Conservation (phyloP, 2,329 filamentous ascomycete genomes). For the Paracoccidioides brasiliensis region DNA sequence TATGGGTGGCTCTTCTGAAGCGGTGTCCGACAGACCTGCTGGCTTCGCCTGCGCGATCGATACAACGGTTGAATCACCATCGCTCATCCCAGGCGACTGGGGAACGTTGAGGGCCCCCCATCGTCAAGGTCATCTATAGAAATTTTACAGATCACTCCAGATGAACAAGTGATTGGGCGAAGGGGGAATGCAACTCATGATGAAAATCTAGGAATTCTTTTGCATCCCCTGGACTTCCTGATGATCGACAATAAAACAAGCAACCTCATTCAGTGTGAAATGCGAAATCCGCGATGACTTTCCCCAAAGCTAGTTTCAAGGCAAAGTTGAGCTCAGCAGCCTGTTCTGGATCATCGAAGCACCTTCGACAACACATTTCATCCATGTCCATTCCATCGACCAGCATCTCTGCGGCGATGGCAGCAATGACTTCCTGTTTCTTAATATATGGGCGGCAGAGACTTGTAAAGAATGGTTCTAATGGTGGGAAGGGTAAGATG, state of each 20-base stretch:
- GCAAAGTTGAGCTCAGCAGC: constrained; percentile 9
- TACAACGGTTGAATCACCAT: too few species aligned
- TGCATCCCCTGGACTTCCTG: constrained; percentile 11
- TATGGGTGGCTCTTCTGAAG: too few species aligned
- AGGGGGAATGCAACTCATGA: too few species aligned
- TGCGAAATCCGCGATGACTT: constrained; percentile 15
- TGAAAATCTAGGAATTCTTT: constrained; percentile 14
- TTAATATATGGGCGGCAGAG: constrained; percentile 13
- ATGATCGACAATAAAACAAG: constrained; percentile 15
- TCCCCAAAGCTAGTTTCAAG: constrained; percentile 7
- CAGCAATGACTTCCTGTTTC: constrained; percentile 13
- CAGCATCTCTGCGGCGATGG: constrained; percentile 18
- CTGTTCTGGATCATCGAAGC: constrained; percentile 5
- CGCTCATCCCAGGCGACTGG: too few species aligned
- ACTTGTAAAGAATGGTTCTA: constrained; percentile 14
- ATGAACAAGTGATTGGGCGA: too few species aligned
- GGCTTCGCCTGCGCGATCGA: too few species aligned
- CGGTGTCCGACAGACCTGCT: too few species aligned
- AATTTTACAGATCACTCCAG: too few species aligned
- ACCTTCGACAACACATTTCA: constrained; percentile 11
- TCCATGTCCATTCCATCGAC: constrained; percentile 19
- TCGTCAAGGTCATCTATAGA: too few species aligned
- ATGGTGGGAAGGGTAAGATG: constrained; percentile 13
- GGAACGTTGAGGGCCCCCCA: too few species aligned
- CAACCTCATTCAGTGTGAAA: constrained; percentile 15